Percentiles rank a stretch among this genome's conserved stretches.
These are phyloP conservation scores for Pichia insulana DNA, from an alignment of 805 yeast species.

Conservation along the genomic window DNA sequence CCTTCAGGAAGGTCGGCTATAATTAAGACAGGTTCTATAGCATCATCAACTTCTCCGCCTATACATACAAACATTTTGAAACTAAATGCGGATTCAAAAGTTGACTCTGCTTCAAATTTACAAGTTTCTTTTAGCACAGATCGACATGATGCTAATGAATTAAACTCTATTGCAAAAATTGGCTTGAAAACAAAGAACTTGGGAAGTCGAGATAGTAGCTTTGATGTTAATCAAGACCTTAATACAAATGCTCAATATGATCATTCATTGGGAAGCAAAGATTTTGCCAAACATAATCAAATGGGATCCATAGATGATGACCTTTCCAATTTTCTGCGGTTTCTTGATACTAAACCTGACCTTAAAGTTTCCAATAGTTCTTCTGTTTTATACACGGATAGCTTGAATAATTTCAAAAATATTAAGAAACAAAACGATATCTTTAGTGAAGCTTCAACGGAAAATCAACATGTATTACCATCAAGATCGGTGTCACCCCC, in stretches of 20 bases:
- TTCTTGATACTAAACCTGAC: conserved; percentile 31
- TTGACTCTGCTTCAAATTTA: conserved; percentile 34
- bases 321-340: conserved; percentile 27
- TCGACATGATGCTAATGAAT: neutral
- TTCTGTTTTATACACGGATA: conserved; percentile 22
- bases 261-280: too few species aligned
- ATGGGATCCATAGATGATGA: conserved; percentile 26
- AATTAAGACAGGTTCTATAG: conserved; percentile 54
- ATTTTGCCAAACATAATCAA: conserved; percentile 12
- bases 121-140: conserved; percentile 7
- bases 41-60: conserved; percentile 30
- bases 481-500: conserved; percentile 5
- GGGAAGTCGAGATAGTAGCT: conserved; percentile 21
- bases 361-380: conserved; percentile 21
- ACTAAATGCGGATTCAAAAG: conserved; percentile 34
- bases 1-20: conserved; percentile 38
- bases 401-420: conserved; percentile 22
- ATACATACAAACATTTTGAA: conserved; percentile 11
- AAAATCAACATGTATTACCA: conserved; percentile 6
- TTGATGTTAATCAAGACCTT: conserved; percentile 11
- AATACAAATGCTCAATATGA: too few species aligned
- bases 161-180: neutral
- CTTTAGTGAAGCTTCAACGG: conserved; percentile 13
- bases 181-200: too few species aligned
- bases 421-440: conserved; percentile 23